Base-by-base conservation (phyloP, 306 rosid species). In the Parietaria judaica region DNA sequence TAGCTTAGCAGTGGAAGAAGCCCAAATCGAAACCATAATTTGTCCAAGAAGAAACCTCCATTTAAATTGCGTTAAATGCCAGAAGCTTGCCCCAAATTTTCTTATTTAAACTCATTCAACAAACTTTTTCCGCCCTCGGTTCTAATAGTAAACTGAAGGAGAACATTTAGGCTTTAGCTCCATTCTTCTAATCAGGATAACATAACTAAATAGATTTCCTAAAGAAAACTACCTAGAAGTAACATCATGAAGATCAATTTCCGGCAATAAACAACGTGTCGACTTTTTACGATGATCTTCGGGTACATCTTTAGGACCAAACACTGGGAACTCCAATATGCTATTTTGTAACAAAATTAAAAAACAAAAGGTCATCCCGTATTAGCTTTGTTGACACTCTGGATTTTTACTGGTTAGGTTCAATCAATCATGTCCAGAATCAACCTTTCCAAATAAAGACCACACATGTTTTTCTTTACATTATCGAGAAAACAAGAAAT, bases 381-480 rank as follows among this genome's bases (percentile, higher is more conserved):
- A 41, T 8, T 41, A 41, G 45, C 45, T 41, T 41, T 41, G 45
- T 8, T 41, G 9, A 41, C 45, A 38, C 17, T 3, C 44, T 5
- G 2, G 4, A 16, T 53, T 17, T 17, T 8, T 41, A 41, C 6
- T 4, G 11, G 2, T 8, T 7, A 54, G 4, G 11, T 36, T 60
- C 38, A 37, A 60, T 14, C 53, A 23, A 11, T 11, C 36, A 41
- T 59, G 51, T 59, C 64, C 62, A 60, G 6, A 10, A 61, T 23
- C 13, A 61, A 61, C 8, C 46, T 44, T 34, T 61, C 46, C 46
- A 61, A 14, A 46, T 5, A 39, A 6, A 17, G 41, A 5, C n/a
- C 13, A 60, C 8, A 23, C 23, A 14, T 17, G 36, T 36, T 12
- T 36, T 12, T 9, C 43, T 23, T 16, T n/a, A 13, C 13, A 11